Conservation (phyloP, 192 early-diverging fungal species). For the Backusella parvicylindrica region DNA sequence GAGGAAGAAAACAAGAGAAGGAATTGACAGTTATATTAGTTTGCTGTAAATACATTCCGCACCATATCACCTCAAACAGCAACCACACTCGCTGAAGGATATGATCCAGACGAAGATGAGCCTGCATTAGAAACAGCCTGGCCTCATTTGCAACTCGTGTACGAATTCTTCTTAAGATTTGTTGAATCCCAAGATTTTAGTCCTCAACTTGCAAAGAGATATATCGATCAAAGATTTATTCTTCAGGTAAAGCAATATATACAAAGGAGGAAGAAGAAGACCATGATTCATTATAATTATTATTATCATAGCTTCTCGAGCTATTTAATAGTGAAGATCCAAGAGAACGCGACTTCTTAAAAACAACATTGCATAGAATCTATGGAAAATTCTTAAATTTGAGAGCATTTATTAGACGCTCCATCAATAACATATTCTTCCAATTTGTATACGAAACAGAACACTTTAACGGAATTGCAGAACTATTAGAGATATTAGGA, state of each 20-base stretch:
- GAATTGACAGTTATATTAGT: slow-evolving; percentile 42
- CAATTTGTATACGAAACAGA: slow-evolving; percentile 98
- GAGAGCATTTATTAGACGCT: slow-evolving; percentile 94
- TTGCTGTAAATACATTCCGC: slow-evolving; percentile 92
- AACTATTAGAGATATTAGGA: slow-evolving; percentile 96
- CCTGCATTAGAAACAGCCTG: slow-evolving; percentile 95
- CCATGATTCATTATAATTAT: not conserved
- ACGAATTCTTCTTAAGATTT: slow-evolving; percentile 97
- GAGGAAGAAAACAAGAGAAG: not conserved
- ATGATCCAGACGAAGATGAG: slow-evolving; percentile 99
- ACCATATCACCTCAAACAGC: slow-evolving; percentile 96
- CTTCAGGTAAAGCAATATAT: slow-evolving; percentile 70
- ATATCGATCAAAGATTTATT: slow-evolving; percentile 95
- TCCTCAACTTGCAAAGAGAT: slow-evolving; percentile 94
- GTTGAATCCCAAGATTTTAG: slow-evolving; percentile 99
- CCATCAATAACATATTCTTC: slow-evolving; percentile 99
- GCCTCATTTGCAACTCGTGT: slow-evolving; percentile 98
- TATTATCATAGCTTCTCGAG: slow-evolving; percentile 73
- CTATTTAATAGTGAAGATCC: slow-evolving; percentile 99
- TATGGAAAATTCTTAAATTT: slow-evolving; percentile 99
- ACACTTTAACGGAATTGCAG: slow-evolving; percentile 96
- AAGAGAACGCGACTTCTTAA: slow-evolving; percentile 96
- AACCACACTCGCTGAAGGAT: slow-evolving; percentile 76
- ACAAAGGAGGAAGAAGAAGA: not conserved
- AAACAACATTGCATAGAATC: slow-evolving; percentile 96